Percentiles rank a stretch among this genome's conserved stretches.
These are phyloP conservation scores for Didymella segeticola DNA, from an alignment of 2,329 filamentous ascomycete species.

Conservation along the genomic window DNA sequence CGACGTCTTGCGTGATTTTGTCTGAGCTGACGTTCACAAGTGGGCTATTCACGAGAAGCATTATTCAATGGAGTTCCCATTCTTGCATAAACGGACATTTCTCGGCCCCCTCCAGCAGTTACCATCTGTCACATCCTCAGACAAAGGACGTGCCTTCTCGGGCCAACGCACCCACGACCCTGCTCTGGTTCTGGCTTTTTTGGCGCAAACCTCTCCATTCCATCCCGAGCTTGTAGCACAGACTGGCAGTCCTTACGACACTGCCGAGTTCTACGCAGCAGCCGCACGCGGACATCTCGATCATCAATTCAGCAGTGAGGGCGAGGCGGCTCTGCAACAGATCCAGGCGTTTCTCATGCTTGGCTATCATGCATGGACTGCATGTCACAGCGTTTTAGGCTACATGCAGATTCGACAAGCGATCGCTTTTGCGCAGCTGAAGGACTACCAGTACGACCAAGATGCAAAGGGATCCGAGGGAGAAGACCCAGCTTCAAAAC, in stretches of 20 bases:
- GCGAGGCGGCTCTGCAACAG: slow-evolving; percentile 63
- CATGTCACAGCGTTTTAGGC: slow-evolving; percentile 65
- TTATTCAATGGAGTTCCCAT: slow-evolving; percentile 75
- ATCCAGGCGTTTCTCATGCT: slow-evolving; percentile 75
- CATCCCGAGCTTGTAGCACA: slow-evolving; percentile 59
- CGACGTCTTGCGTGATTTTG: background rate
- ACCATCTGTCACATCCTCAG: slow-evolving; percentile 44
- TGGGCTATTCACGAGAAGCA: slow-evolving; percentile 75
- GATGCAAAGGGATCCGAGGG: slow-evolving; percentile 32
- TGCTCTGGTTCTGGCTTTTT: slow-evolving; percentile 68
- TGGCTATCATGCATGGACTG: slow-evolving; percentile 74
- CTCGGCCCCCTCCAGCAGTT: slow-evolving; percentile 44
- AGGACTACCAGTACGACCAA: slow-evolving; percentile 40
- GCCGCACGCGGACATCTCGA: slow-evolving; percentile 60
- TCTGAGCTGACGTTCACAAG: slow-evolving; percentile 29
- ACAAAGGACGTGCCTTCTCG: slow-evolving; percentile 19
- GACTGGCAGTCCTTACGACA: slow-evolving; percentile 19
- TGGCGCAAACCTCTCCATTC: slow-evolving; percentile 73
- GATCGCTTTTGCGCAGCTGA: slow-evolving; percentile 62
- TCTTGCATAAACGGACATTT: slow-evolving; percentile 71
- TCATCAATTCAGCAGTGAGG: slow-evolving; percentile 8
- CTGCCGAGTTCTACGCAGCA: slow-evolving; percentile 69
- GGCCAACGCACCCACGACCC: slow-evolving; percentile 55
- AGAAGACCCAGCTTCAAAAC: slow-evolving; percentile 24
- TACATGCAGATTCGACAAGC: slow-evolving; percentile 70